Base-by-base conservation (phyloP, 108 stramenopile species). In the Stephanodiscus triporus region DNA sequence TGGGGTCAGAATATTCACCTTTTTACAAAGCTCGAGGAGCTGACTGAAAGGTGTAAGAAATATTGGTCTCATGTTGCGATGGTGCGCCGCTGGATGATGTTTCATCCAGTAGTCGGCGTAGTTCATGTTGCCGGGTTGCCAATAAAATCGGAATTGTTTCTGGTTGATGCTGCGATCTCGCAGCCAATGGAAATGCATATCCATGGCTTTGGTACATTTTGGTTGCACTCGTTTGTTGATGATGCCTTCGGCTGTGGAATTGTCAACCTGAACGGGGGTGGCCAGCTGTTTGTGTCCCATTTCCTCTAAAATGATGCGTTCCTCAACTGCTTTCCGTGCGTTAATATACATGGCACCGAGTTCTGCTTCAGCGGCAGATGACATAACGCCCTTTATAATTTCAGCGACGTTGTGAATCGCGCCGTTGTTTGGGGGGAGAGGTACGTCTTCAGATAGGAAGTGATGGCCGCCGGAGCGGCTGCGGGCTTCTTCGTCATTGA, bases 181-280 rank as follows among this genome's bases (percentile, higher is more conserved):
- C 24, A 54, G 53, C 53, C 53, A 54, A 54, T 54, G 23, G 4
- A 54, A 54, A 27, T 13, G 53, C 53, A 54, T 54, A 27, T 54
- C 53, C 53, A 54, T 54, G 53, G 53, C 23, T 54, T 54, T 54
- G 53, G 26, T 54, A 27, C 53, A 23, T 24, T 54, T 24, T 26
- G 53, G 53, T 54, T 26, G 26, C 23, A 54, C 26, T 24, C 24
- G 8, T 24, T 54, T 54, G 53, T 54, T 54, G 53, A 54, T 13
- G 23, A 54, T 27, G 23, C 53, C 53, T 54, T 26, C 53, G 53
- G 53, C 53, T 9, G 53, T 54, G 0, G 53, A 54, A 27, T 54
- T 54, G 4, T 54, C 53, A 13, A 27, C 26, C 4, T 54, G 53
- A 54, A 54, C 26, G 53, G 53, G 53, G 43, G 43, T 45, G 43